Evolutionary conservation across 2,329 filamentous ascomycete species (phyloP), one percentile per base, ranked within the genome.

Genomic region (Colletotrichum limetticola): DNA sequence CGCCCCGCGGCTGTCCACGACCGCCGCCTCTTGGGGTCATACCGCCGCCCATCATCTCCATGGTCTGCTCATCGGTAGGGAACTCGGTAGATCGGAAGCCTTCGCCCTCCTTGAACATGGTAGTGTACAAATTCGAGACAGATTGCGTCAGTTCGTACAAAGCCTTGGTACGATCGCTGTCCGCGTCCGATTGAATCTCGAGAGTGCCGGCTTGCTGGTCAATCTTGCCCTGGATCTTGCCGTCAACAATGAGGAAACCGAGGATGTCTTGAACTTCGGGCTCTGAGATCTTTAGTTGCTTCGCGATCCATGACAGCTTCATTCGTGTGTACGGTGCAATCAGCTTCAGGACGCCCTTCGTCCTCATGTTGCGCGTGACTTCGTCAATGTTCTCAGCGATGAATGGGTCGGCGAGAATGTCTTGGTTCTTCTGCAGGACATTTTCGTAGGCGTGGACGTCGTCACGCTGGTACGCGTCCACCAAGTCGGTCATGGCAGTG

Each of bases 351-450:
- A 98, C 92, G 1, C 95, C 96, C 87, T 98, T 98, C 76, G 95
- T 98, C 67, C 97, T 94, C 93, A 99, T 98, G 83, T 97, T 98
- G 56, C 97, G 94, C 65, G 96, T 99, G 70, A 99, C 96, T 84
- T 99, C 97, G 82, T 98, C 97, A 77, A 99, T 99, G 81, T 99
- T 98, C 84, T 98, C 97, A 32, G 96, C 96, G 78, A 99, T 99
- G 85, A 98, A 99, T 0, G 94, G 92, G 81, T 99, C 97, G 14
- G 93, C 91, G 52, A 98, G 88, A 30, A 99, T 92, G 80, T 98
- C 97, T 78, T 92, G 92, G 85, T 98, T 97, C 79, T 92, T 92
- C 78, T 94, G 91, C 68, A 99, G 87, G 49, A 98, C 95, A 67
- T 90, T 91, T 83, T 98, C 95, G 83, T 99, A 99, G 76, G 90